Percentiles rank a stretch among this genome's conserved stretches.
These are phyloP conservation scores for Fusarium robinianum DNA, from an alignment of 2,329 filamentous ascomycete genomes.

Conservation along the genomic window DNA sequence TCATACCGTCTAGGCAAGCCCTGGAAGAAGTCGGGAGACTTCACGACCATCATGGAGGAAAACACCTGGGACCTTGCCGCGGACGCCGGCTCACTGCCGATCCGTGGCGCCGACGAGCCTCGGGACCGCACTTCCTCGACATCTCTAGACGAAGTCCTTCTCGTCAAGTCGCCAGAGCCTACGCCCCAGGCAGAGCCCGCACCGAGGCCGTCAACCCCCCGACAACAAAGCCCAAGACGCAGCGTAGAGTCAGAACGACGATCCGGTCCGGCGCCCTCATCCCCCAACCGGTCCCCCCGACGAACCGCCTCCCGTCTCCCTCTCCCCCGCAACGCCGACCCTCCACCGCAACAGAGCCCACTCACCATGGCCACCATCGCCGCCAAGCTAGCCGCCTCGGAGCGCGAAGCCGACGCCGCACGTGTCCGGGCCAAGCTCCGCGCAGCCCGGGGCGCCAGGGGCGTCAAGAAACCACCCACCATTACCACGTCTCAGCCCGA, in stretches of 20 bases:
- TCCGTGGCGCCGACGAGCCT: conserved; percentile 6
- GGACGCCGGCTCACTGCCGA: conserved; percentile 19
- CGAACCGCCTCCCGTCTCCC: conserved; percentile 30
- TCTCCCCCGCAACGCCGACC: conserved; percentile 45
- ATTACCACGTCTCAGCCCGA: conserved; percentile 30
- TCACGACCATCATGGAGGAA: conserved; percentile 54
- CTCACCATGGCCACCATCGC: conserved; percentile 65
- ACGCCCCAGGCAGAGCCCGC: conserved; percentile 15
- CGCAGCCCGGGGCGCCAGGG: conserved; percentile 51
- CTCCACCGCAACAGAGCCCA: conserved; percentile 56
- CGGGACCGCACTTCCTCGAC: conserved; percentile 37
- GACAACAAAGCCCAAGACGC: conserved; percentile 22
- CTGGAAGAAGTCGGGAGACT: conserved; percentile 46
- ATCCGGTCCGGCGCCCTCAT: conserved; percentile 17
- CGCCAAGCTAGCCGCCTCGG: conserved; percentile 66
- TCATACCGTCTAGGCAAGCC: conserved; percentile 31
- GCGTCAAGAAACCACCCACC: conserved; percentile 40
- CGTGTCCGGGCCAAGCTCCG: conserved; percentile 65
- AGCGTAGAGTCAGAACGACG: conserved; percentile 18
- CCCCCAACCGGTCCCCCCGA: conserved; percentile 26
- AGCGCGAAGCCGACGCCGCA: conserved; percentile 66
- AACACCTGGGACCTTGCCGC: conserved; percentile 50
- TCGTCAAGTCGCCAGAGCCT: conserved; percentile 33
- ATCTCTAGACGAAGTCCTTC: conserved; percentile 43
- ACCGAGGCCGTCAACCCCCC: conserved; percentile 19